These are phyloP conservation scores for Antitrichia curtipendula DNA, from an alignment of 225 moss, liverwort and hornwort species.

Conservation along the genomic window DNA sequence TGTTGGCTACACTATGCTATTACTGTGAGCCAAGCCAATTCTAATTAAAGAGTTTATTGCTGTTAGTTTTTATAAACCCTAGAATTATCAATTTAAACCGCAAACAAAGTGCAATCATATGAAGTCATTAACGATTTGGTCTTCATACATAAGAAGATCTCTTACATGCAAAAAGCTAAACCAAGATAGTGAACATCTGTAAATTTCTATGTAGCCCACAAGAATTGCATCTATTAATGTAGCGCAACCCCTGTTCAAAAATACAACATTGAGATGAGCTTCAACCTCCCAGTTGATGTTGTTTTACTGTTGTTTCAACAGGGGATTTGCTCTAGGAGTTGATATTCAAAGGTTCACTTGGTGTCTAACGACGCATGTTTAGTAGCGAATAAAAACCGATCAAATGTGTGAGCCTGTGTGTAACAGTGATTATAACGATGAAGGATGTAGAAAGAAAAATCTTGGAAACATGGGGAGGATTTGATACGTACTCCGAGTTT, in stretches of 20 bases:
- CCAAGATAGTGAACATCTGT: background rate
- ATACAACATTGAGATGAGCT: background rate
- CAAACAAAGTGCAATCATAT: background rate
- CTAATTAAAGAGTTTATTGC: background rate
- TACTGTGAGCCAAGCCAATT: background rate
- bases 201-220: background rate
- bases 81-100: background rate
- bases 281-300: background rate
- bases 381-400: background rate
- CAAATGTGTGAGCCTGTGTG: background rate
- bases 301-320: background rate
- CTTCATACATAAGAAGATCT: no score
- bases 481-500: conserved; percentile 36
- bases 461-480: background rate
- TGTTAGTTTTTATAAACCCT: background rate
- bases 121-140: background rate
- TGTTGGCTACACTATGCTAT: background rate
- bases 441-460: background rate
- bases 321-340: background rate
- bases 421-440: background rate
- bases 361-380: background rate
- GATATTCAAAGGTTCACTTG: background rate
- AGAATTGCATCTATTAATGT: background rate
- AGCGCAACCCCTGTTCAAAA: background rate
- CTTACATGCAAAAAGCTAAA: background rate